Percentiles rank a stretch among this genome's conserved stretches.
Evolutionary conservation across 2,329 filamentous ascomycete species (phyloP).

Genomic region (Calycina marina): DNA sequence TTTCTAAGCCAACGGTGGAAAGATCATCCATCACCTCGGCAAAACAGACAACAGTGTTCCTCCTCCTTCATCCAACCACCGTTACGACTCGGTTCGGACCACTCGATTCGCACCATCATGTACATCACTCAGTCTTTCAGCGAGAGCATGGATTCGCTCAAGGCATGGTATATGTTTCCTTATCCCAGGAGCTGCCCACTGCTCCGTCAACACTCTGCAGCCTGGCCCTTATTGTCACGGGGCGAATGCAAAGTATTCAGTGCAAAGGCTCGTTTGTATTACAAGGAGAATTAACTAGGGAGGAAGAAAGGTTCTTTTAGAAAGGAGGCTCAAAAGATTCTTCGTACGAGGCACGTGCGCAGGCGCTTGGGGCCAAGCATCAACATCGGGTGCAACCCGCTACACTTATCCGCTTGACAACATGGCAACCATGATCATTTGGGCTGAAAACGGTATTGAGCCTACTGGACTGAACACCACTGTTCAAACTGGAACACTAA

Average conservation of each 20-base stretch:
- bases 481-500: conserved; percentile 20
- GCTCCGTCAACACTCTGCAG: conserved; percentile 29
- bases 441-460: conserved; percentile 39
- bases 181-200: conserved; percentile 38
- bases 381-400: no score
- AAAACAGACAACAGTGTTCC: conserved; percentile 39
- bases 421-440: conserved; percentile 56
- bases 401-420: conserved; percentile 42
- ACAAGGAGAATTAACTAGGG: no score
- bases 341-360: no score
- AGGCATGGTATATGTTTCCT: conserved; percentile 41
- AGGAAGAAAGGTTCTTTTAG: no score
- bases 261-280: no score
- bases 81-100: conserved; percentile 40
- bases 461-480: conserved; percentile 26
- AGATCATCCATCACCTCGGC: conserved; percentile 43
- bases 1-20: conserved; percentile 35
- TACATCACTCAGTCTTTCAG: conserved; percentile 27
- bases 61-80: conserved; percentile 37
- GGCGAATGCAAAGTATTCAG: no score
- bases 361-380: no score
- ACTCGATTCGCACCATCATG: conserved; percentile 33
- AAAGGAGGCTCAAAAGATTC: no score
- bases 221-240: conserved; percentile 22
- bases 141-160: conserved; percentile 27